Conservation (phyloP, 192 early-diverging fungal species). For the Martensiomyces pterosporus region DNA sequence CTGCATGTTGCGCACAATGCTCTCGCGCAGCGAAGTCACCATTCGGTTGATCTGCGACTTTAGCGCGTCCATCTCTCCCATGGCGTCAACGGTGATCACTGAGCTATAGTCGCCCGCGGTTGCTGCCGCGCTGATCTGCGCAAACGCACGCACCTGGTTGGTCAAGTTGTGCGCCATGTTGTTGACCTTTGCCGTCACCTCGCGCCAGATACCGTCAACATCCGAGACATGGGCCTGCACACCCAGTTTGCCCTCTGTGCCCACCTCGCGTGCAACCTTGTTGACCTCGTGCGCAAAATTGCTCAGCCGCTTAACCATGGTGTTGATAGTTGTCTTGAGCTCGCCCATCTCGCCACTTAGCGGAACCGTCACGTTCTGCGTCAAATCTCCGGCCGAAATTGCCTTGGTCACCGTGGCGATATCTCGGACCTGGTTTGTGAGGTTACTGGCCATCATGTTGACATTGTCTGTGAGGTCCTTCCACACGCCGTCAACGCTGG, state of each 20-base stretch:
- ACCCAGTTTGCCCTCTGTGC: constrained; percentile 71
- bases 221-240: constrained; percentile 68
- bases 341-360: constrained; percentile 57
- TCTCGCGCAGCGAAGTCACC: constrained; percentile 70
- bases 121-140: constrained; percentile 68
- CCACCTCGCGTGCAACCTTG: constrained; percentile 62
- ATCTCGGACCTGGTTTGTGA: constrained; percentile 63
- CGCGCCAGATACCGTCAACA: constrained; percentile 75
- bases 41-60: constrained; percentile 84
- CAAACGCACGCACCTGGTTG: constrained; percentile 78
- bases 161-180: constrained; percentile 71
- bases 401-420: constrained; percentile 68
- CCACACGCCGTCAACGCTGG: constrained; percentile 63
- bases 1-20: constrained; percentile 71
- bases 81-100: constrained; percentile 73
- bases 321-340: constrained; percentile 60
- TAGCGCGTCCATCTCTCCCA: constrained; percentile 81
- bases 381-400: constrained; percentile 59
- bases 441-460: constrained; percentile 65
- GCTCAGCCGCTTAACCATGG: constrained; percentile 55
- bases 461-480: constrained; percentile 65
- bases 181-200: constrained; percentile 71
- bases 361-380: constrained; percentile 49
- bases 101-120: constrained; percentile 67
- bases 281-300: constrained; percentile 62